Evolutionary conservation across 2,329 filamentous ascomycete species (phyloP), one percentile per base, ranked within the genome.

Genomic region (Amauroascus niger): DNA sequence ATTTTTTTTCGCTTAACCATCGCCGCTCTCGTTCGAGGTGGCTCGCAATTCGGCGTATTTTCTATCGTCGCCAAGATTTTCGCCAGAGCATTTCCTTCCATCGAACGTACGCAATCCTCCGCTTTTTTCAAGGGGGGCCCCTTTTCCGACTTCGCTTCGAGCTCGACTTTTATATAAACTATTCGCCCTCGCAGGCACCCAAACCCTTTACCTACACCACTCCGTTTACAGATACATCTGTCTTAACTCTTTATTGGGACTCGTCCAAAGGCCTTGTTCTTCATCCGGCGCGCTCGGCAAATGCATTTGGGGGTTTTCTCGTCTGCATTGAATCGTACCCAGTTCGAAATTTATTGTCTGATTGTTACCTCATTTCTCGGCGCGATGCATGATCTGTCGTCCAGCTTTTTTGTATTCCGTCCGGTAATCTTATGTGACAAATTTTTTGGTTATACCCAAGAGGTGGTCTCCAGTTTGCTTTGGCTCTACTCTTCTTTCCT

Each of bases 311-410:
- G 39, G 49, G 37, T 32, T 35, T 45, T 52, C 22, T 37, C 40
- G 30, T 28, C 14, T 46, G 50, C 41, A 52, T 52, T 41, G 50
- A 39, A 51, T 51, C 50, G 50, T 52, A 52, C 30, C 50, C 50
- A 52, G 50, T 46, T 52, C 41, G 50, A 52, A 35, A 46, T 28
- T 39, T 30, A 22, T 28, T 52, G 26, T 26, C 18, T 40, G 14
- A 49, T 13, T 46, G 22, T 16, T 41, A 26, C 26, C 30, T 52
- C 50, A 52, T 52, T 52, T 26, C 41, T 45, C 50, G 50, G 50
- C 50, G 50, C 50, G 41, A 52, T 52, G 41, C 40, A 46, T 30
- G 9, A 11, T 49, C 46, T 18, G 49, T 40, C 28, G 22, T 52
- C 28, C 28, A 52, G 39, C 26, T 35, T 44, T 43, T 44, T n/a